Base-by-base conservation (phyloP, 129 eudicot genomes). In the Apium graveolens region DNA sequence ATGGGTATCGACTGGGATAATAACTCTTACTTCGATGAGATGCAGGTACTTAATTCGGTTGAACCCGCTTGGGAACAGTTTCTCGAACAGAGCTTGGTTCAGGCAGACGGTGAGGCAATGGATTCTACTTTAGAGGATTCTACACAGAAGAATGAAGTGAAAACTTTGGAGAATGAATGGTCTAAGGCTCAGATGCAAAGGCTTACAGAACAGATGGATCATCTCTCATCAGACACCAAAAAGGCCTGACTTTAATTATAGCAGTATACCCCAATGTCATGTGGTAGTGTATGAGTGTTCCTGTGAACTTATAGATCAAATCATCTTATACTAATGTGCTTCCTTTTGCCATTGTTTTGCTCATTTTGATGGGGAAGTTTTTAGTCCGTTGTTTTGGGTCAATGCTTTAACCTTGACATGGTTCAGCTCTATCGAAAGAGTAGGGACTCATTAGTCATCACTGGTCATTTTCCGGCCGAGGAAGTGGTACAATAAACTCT, bases 151-250 rank as follows among this genome's bases (percentile, higher is more conserved):
- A 80, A 53, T 1, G 93, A 86, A 82, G 80, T 14, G 26, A 88
- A 84, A 51, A 78, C 85, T 3, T 20, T 70, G 39, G 91, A 83
- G 44, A 88, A 81, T 26, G 93, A 89, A 48, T 81, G 88, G 86
- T 80, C 95, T 31, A 87, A 86, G 31, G 70, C 85, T 74, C 87
- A 88, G 83, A 76, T 95, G 90, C 91, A 91, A 53, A 88, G 87
- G 81, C 94, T 95, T 6, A 92, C 97, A 0, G 86, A 85, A 79
- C 94, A 92, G 86, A 90, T 92, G 99, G 97, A 90, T 39, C 91
- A 87, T 84, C 92, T 95, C 62, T 75, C 90, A 38, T 87, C 96
- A 18, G 83, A 92, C 38, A 79, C 78, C 81, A 74, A 90, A 76
- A 86, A 86, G 66, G 80, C 48, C 75, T 90, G 88, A 94, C 55